Conservation (phyloP, 2,329 filamentous ascomycete genomes). For the Lizonia empirigonia region DNA sequence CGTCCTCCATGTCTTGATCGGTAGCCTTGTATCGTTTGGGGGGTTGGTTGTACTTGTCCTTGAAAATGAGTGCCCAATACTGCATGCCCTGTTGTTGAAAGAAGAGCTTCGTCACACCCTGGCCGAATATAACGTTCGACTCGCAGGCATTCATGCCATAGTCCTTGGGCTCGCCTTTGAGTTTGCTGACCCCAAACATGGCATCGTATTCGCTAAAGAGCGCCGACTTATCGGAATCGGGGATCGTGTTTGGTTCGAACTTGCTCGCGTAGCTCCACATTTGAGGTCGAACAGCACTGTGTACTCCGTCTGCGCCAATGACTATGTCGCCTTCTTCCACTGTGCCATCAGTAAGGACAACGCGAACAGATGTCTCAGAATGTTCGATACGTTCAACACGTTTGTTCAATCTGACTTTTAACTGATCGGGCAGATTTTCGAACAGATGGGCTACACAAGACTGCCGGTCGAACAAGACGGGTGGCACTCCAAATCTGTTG, state of each 20-base stretch:
- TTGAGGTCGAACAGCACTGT: constrained; percentile 25
- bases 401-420: constrained; percentile 19
- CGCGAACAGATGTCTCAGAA: constrained; percentile 19
- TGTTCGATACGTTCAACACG: constrained; percentile 24
- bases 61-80: constrained; percentile 21
- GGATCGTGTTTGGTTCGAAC: constrained; percentile 10
- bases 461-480: constrained; percentile 26
- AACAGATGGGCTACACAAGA: constrained; percentile 26
- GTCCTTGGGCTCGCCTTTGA: constrained; percentile 19
- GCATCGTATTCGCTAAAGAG: constrained; percentile 11
- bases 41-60: constrained; percentile 16
- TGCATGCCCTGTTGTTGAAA: constrained; percentile 28
- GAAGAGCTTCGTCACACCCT: constrained; percentile 34
- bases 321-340: constrained; percentile 27
- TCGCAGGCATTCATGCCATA: constrained; percentile 34
- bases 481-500: constrained; percentile 11
- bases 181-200: constrained; percentile 23
- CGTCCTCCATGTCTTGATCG: constrained; percentile 36
- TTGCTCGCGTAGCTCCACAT: constrained; percentile 31
- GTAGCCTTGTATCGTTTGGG: constrained; percentile 12
- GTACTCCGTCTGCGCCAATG: constrained; percentile 35
- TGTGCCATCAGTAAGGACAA: constrained; percentile 23
- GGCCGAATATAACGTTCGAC: constrained; percentile 25
- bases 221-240: constrained; percentile 16
- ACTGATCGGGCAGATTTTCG: constrained; percentile 27